Percentiles rank a stretch among this genome's conserved stretches.
Conservation (phyloP, 176 grass and related monocot genomes). For the Aegilops sharonensis region DNA sequence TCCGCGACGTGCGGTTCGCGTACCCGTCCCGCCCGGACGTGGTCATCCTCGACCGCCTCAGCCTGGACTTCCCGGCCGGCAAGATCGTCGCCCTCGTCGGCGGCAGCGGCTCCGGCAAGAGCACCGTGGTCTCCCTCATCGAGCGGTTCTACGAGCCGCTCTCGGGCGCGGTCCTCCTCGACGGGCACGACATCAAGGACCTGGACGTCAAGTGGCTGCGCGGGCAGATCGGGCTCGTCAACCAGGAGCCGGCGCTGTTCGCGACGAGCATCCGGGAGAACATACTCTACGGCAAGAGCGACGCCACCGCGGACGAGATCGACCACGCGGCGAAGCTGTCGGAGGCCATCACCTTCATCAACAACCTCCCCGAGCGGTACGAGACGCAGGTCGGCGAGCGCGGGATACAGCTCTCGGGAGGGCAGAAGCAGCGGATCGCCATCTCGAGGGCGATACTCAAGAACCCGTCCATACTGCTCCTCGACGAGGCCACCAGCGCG, state of each 20-base stretch:
- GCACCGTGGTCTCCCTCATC: constrained; percentile 87
- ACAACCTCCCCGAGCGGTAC: constrained; percentile 77
- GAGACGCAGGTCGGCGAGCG: constrained; percentile 96
- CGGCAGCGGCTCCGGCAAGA: constrained; percentile 92
- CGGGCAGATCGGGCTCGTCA: constrained; percentile 84
- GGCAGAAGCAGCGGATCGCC: constrained; percentile 95
- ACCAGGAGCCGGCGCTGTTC: constrained; percentile 95
- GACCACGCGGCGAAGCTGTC: constrained; percentile 83
- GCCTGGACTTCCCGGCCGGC: constrained; percentile 73
- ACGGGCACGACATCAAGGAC: constrained; percentile 63
- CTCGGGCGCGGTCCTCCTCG: constrained; percentile 56
- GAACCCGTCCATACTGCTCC: constrained; percentile 90
- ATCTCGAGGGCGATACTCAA: constrained; percentile 89
- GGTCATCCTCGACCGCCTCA: constrained; percentile 65
- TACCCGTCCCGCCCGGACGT: constrained; percentile 88
- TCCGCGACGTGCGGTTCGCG: constrained; percentile 62
- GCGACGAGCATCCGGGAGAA: constrained; percentile 96
- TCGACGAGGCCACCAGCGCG: constrained; percentile 91
- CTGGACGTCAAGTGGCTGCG: constrained; percentile 94
- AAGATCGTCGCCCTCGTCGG: constrained; percentile 89
- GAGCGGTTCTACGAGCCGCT: constrained; percentile 97
- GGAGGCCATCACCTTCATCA: constrained; percentile 84
- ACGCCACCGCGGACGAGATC: constrained; percentile 67
- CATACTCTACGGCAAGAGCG: constrained; percentile 90
- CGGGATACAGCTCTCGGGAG: constrained; percentile 87